These are phyloP conservation scores for Ophiostoma populinum DNA, from an alignment of 2,329 filamentous ascomycete genomes.

Conservation along the genomic window DNA sequence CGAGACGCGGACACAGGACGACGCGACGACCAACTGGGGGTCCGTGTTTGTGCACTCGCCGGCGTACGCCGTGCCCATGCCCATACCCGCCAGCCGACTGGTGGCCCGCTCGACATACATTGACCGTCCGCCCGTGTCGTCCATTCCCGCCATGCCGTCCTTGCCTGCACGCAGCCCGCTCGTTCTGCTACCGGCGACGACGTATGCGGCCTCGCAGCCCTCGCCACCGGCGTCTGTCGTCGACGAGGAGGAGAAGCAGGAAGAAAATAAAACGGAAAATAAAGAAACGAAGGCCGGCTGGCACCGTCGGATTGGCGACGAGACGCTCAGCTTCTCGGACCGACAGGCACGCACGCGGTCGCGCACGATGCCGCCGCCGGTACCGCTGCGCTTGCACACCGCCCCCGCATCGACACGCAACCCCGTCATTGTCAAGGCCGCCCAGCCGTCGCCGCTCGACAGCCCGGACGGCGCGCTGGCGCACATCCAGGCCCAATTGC, in stretches of 20 bases:
- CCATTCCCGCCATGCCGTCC: no score
- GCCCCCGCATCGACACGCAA: slow-evolving; percentile 21
- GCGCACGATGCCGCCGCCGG: slow-evolving; percentile 37
- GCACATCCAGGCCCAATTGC: slow-evolving; percentile 34
- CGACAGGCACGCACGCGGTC: slow-evolving; percentile 26
- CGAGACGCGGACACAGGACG: slow-evolving; percentile 20
- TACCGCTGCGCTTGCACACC: slow-evolving; percentile 31
- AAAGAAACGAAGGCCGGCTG: slow-evolving; percentile 21
- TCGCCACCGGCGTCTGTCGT: slow-evolving; percentile 1
- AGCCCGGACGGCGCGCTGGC: slow-evolving; percentile 31
- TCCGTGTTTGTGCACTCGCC: slow-evolving; percentile 36
- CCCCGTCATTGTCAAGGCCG: slow-evolving; percentile 25
- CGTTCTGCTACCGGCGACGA: slow-evolving; percentile 3
- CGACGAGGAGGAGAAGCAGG: neutral
- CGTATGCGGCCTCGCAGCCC: slow-evolving; percentile 1
- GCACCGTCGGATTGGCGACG: slow-evolving; percentile 41
- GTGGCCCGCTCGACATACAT: slow-evolving; percentile 26
- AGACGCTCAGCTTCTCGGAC: slow-evolving; percentile 40
- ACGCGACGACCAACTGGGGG: slow-evolving; percentile 28
- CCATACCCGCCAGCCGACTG: slow-evolving; percentile 24
- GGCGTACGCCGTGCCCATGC: slow-evolving; percentile 25
- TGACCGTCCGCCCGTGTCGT: no score
- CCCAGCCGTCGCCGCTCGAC: slow-evolving; percentile 34
- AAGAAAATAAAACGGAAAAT: slow-evolving; percentile 3
- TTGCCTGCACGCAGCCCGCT: no score